A percentile compares a stretch with the other conserved stretches of the same genome.
These are phyloP conservation scores for Neopestalotiopsis sp. DNA, from an alignment of 2,329 filamentous ascomycete species.

Conservation along the genomic window DNA sequence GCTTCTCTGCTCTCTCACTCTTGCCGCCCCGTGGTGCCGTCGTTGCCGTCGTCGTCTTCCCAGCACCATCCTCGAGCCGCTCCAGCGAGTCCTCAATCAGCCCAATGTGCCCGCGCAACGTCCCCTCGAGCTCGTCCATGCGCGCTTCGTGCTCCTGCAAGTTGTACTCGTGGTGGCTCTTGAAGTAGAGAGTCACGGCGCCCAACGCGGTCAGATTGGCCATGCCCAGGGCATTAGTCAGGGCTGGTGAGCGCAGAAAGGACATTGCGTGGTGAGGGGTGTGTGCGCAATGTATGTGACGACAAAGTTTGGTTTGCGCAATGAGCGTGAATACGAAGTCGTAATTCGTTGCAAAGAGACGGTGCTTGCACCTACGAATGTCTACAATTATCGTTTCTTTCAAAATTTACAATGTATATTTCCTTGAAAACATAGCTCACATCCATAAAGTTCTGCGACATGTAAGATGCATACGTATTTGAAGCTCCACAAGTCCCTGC, in stretches of 20 bases:
- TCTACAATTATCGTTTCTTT: too few species aligned
- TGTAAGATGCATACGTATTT: background rate
- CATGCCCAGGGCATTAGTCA: constrained; percentile 10
- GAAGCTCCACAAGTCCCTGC: background rate
- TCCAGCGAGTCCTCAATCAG: constrained; percentile 14
- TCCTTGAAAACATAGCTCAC: too few species aligned
- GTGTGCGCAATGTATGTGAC: too few species aligned
- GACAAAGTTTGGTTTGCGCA: background rate
- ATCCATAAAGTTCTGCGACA: too few species aligned
- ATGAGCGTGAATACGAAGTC: too few species aligned
- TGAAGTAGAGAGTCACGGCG: constrained; percentile 12
- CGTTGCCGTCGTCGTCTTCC: too few species aligned
- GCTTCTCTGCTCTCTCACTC: constrained; percentile 6
- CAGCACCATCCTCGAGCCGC: background rate
- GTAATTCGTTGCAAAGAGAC: too few species aligned
- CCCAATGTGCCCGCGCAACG: constrained; percentile 12
- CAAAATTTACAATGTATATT: too few species aligned
- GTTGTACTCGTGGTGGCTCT: constrained; percentile 15
- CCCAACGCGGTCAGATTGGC: constrained; percentile 12
- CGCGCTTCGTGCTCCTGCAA: constrained; percentile 13
- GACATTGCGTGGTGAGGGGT: background rate
- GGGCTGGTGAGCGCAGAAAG: constrained; percentile 8
- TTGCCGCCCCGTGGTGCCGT: background rate
- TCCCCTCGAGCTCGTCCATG: constrained; percentile 15
- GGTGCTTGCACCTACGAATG: too few species aligned